A percentile compares a stretch with the other conserved stretches of the same genome.
phyloP scores from a whole-genome alignment of 192 early-diverging fungal genomes.

The Haplosporangium gracile region DNA sequence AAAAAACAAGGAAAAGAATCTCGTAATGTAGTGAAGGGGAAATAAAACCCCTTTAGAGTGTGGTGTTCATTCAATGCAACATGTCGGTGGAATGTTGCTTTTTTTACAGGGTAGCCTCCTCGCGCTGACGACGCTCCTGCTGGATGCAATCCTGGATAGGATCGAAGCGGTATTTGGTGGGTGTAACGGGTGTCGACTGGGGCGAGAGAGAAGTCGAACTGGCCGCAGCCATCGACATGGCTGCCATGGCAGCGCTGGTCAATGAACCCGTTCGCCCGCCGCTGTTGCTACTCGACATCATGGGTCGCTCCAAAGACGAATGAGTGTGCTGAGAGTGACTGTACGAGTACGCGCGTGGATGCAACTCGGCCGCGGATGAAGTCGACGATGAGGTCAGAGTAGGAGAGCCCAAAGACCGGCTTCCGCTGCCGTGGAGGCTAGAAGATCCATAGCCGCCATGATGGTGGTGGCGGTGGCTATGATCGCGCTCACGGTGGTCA shows the following conservation, averaged over 20 bases:
- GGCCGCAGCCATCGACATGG: background rate
- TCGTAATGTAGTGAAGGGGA: background rate
- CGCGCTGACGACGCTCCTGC: slow-evolving; percentile 37
- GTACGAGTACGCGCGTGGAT: slow-evolving; percentile 34
- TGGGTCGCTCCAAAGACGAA: slow-evolving; percentile 11
- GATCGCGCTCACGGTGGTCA: background rate
- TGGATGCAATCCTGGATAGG: slow-evolving; percentile 48
- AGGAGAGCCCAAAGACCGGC: slow-evolving; percentile 18
- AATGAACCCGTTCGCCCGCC: background rate
- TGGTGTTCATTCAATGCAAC: background rate
- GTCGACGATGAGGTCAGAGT: slow-evolving; percentile 22
- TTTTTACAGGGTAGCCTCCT: slow-evolving; percentile 36
- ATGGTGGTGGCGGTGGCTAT: slow-evolving; percentile 3
- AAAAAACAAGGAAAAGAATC: background rate
- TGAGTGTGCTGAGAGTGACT: slow-evolving; percentile 15
- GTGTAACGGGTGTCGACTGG: slow-evolving; percentile 36
- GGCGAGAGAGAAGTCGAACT: slow-evolving; percentile 35
- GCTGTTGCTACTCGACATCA: slow-evolving; percentile 9
- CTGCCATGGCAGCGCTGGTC: background rate
- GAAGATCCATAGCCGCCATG: background rate
- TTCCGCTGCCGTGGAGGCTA: background rate
- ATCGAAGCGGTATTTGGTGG: slow-evolving; percentile 46
- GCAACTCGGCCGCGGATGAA: slow-evolving; percentile 11
- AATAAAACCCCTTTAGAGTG: background rate
- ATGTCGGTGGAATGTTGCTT: background rate